Evolutionary conservation across 2,329 filamentous ascomycete species (phyloP).

Genomic region (Talaromyces sp.): DNA sequence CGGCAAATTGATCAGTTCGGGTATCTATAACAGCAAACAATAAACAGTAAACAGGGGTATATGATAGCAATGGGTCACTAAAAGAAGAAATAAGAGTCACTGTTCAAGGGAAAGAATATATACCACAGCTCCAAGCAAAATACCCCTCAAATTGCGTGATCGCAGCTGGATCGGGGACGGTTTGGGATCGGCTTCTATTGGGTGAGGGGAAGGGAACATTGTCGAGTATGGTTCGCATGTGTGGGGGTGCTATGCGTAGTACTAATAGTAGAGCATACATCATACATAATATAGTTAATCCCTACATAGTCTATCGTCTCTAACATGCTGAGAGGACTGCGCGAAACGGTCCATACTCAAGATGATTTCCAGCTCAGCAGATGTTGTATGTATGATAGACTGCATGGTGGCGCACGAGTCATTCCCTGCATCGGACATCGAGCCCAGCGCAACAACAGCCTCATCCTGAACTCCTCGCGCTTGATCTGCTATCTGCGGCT

Average conservation of each 20-base stretch:
- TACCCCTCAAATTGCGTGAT: conserved; percentile 17
- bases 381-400: no score
- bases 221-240: neutral
- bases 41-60: neutral
- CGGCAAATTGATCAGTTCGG: neutral
- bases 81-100: neutral
- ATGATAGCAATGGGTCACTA: neutral
- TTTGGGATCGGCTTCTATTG: neutral
- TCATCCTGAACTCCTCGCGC: no score
- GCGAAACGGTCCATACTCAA: no score
- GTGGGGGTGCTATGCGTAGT: neutral
- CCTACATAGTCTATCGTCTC: no score
- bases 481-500: no score
- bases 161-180: neutral
- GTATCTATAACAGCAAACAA: neutral
- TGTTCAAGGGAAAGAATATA: neutral
- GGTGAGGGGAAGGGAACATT: neutral
- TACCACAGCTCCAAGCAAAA: neutral
- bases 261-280: no score
- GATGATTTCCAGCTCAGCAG: no score
- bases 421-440: no score
- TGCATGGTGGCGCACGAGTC: no score
- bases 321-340: no score
- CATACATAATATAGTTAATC: no score
- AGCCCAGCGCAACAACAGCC: no score